These are phyloP conservation scores for Fusarium sp. DNA, from an alignment of 2,329 filamentous ascomycete species.

Conservation along the genomic window DNA sequence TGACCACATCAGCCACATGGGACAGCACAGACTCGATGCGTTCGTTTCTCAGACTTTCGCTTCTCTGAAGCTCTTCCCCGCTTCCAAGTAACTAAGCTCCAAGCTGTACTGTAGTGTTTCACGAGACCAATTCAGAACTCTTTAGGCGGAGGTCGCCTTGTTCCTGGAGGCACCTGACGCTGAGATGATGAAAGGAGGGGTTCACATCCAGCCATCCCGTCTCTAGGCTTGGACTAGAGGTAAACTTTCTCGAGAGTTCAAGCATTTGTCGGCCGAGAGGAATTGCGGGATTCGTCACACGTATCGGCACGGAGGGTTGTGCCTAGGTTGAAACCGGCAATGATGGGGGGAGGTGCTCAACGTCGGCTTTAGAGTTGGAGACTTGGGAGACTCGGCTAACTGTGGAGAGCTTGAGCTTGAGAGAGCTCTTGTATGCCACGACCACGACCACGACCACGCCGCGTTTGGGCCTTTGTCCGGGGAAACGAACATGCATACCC, in stretches of 20 bases:
- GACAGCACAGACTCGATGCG: conserved; percentile 1
- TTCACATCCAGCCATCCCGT: conserved; percentile 30
- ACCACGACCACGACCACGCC: not conserved
- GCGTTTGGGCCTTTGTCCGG: not conserved
- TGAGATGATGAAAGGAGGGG: conserved; percentile 21
- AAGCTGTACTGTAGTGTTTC: not conserved
- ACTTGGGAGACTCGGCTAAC: conserved; percentile 22
- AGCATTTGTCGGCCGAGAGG: conserved; percentile 38
- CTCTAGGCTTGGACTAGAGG: not conserved
- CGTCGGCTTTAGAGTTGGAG: conserved; percentile 4
- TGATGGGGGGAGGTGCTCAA: not conserved
- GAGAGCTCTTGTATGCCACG: not conserved
- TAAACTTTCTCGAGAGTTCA: not conserved
- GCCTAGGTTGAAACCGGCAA: conserved; percentile 7
- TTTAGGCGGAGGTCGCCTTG: conserved; percentile 13
- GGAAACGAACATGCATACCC: not conserved
- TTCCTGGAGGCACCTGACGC: conserved; percentile 41
- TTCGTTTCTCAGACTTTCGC: not conserved
- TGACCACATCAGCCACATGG: conserved; percentile 35
- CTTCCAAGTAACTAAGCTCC: conserved; percentile 3
- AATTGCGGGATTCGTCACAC: conserved; percentile 18
- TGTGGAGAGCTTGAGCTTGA: conserved; percentile 34
- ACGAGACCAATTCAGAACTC: conserved; percentile 14
- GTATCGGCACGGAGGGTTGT: not conserved
- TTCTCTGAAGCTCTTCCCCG: conserved; percentile 24